Evolutionary conservation across 129 eudicot species (phyloP), one percentile per base, ranked within the genome.

Genomic region (Centella asiatica): DNA sequence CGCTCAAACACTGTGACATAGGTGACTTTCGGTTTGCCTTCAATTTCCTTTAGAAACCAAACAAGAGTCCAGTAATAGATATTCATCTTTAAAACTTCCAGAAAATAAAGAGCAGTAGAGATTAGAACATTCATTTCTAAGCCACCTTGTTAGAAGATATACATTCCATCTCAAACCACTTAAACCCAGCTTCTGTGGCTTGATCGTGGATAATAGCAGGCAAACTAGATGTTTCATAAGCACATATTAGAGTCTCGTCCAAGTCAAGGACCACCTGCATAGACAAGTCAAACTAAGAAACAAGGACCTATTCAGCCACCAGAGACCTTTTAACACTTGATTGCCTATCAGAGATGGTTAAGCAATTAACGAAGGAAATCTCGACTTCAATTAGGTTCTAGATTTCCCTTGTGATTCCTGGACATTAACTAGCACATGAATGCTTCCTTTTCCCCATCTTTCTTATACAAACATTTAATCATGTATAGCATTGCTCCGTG

Each of bases 1-100:
- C 99, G 96, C 69, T 93, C 99, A 74, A 93, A 93, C 71, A 93
- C 99, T 2, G 99, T 93, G 62, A 93, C 99, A 66, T 93, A 93
- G 78, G 72, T 93, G 83, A 93, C 69, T 74, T 87, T 87, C 9
- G 96, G 92, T 63, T 87, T 87, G 64, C 96, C 99, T 13, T 87
- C 99, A 53, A 17, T 33, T 69, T 93, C 99, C 99, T 87, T 55
- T 60, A 70, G n/a, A n/a, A 66, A 66, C 26, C 61, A 62, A 74
- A 51, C 63, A 27, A 51, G 58, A 29, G 52, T 13, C 27, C 63
- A 67, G 34, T 31, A 17, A 65, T 42, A 69, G 47, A 17, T 64
- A 26, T 54, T 55, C 8, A 9, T n/a, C 27, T 20, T 29, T 33
- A 45, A 29, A 28, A n/a, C n/a, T n/a, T 37, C 14, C 45, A 20